Base-by-base conservation (phyloP, 805 yeast genomes). In the Candida peoriensis region DNA sequence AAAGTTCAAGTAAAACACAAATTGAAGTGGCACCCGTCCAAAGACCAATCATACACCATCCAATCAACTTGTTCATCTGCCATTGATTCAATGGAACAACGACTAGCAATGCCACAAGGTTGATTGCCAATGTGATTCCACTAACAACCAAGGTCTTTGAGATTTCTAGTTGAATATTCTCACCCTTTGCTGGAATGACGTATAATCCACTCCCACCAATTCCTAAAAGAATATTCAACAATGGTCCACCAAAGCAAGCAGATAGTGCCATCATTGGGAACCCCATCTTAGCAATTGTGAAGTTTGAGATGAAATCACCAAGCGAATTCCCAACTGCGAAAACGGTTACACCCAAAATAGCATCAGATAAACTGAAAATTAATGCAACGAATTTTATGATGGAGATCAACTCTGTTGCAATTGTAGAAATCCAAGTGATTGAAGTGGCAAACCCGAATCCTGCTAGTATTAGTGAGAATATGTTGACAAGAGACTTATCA, bases 231-330 rank as follows among this genome's bases (percentile, higher is more conserved):
- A 82, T 63, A 33, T 88, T 82, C 34, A 90, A 57, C 41, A 90
- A 61, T 0, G 97, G 97, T 2, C 97, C 93, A 1, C 97, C 97
- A 57, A 89, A 84, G 51, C 97, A 89, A 0, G 97, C 96, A 9
- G 94, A 84, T 15, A 93, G 64, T 0, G 97, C 97, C 89, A 90
- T 85, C 37, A 84, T 71, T 0, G 96, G 88, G 63, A 76, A 81
- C 0, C 96, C 97, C 76, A 85, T 76, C 41, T 64, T 67, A 0
- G 96, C 89, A 32, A 90, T 77, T 0, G 94, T 82, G 31, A 81
- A 62, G 48, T 90, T 87, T 0, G 96, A 82, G 2, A 89, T 78
- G 33, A 89, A 64, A 52, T 90, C 98, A 8, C 97, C 97, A 9
- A 86, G 60, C 0, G 96, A 89, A 57, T 90, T 93, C 11, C 98